A percentile compares a stretch with the other conserved stretches of the same genome.
phyloP scores from a whole-genome alignment of 305 asterid genomes.

The Rubia tinctorum region DNA sequence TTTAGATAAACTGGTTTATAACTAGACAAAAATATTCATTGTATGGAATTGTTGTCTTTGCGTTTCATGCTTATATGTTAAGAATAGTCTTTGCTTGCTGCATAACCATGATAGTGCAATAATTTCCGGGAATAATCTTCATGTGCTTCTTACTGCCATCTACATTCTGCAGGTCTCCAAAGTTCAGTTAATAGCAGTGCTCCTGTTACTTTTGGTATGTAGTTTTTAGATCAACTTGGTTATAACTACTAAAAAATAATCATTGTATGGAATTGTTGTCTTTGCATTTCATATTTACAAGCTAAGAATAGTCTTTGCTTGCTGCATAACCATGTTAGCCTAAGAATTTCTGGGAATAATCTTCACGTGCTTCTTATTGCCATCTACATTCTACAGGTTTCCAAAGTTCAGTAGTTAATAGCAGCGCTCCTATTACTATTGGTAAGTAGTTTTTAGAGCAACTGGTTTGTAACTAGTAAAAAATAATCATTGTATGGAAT shows the following conservation, averaged over 20 bases:
- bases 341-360: not conserved
- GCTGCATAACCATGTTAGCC: not conserved
- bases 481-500: not conserved
- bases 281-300: not conserved
- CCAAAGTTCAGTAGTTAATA: constrained; percentile 33
- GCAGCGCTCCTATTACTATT: constrained; percentile 46
- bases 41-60: not conserved
- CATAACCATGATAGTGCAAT: not conserved
- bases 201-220: constrained; percentile 78
- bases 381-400: constrained; percentile 43
- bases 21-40: too few relatives aligned
- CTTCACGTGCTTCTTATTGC: not conserved
- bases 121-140: too few relatives aligned
- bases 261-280: not conserved
- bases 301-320: not conserved
- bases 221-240: constrained; percentile 6
- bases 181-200: constrained; percentile 32
- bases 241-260: too few relatives aligned
- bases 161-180: too few relatives aligned
- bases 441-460: constrained; percentile 48
- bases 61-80: not conserved
- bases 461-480: not conserved
- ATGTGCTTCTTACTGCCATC: too few relatives aligned
- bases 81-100: not conserved
- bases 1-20: not conserved